A percentile compares a stretch with the other conserved stretches of the same genome.
Evolutionary conservation across 2,329 filamentous ascomycete genomes (phyloP).

Genomic region (Botrytis paeoniae): DNA sequence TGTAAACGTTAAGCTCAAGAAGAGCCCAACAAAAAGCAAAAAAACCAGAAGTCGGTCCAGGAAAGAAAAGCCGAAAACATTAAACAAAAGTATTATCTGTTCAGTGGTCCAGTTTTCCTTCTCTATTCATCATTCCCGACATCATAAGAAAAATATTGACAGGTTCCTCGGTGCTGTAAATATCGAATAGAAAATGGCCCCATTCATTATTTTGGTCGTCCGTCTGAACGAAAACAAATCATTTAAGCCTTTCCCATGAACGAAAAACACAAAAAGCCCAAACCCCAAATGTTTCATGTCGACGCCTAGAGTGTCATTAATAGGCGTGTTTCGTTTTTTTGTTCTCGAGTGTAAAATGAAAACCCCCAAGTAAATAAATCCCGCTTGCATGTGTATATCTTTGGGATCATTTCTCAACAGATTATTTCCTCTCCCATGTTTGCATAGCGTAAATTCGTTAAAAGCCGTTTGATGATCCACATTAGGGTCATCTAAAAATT

Average conservation of each 20-base stretch:
- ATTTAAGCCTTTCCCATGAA: conserved; percentile 21
- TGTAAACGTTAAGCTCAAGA: background rate
- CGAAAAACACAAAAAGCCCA: conserved; percentile 6
- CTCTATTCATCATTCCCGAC: conserved; percentile 15
- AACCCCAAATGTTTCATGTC: conserved; percentile 17
- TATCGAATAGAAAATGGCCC: conserved; percentile 10
- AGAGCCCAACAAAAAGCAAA: background rate
- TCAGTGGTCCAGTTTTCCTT: conserved; percentile 16
- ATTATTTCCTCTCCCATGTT: conserved; percentile 27
- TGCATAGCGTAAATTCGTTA: conserved; percentile 31
- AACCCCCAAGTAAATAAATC: conserved; percentile 15
- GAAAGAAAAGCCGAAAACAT: background rate
- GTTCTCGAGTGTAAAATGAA: conserved; percentile 17
- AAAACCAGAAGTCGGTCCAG: conserved; percentile 1
- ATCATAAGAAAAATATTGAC: conserved; percentile 12
- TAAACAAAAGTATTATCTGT: conserved; percentile 8
- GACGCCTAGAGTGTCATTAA: conserved; percentile 36
- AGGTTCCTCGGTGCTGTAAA: conserved; percentile 12
- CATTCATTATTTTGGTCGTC: conserved; percentile 15
- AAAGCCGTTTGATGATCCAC: conserved; percentile 23
- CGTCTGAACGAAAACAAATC: conserved; percentile 18
- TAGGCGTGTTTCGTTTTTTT: conserved; percentile 29
- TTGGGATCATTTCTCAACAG: conserved; percentile 31
- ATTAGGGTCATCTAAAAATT: conserved; percentile 30
- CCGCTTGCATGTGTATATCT: conserved; percentile 35